Evolutionary conservation across 345 rosid species (phyloP).

Genomic region (Populus ilicifolia): DNA sequence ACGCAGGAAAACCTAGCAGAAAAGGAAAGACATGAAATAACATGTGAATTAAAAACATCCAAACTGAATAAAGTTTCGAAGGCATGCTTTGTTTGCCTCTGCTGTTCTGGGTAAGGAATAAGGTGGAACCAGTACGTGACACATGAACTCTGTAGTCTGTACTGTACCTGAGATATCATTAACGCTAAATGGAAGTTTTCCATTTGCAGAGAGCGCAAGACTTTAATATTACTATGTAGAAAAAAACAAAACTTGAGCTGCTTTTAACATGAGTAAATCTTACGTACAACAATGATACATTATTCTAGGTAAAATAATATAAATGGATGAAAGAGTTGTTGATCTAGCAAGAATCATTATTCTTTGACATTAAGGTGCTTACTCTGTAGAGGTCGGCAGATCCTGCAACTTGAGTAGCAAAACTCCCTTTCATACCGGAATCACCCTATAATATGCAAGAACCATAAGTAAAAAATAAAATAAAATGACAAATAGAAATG

Average conservation of each 20-base stretch:
- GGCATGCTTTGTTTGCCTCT: not conserved
- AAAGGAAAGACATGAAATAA: not conserved
- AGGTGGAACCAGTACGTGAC: not conserved
- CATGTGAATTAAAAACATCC: not conserved
- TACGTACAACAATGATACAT: not conserved
- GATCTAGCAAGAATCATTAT: not conserved
- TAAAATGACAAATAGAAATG: not conserved
- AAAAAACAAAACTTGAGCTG: conserved; percentile 4
- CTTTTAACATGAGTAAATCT: not conserved
- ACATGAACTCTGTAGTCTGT: not conserved
- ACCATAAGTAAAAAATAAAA: not conserved
- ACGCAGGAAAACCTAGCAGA: not conserved
- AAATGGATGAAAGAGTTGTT: not conserved
- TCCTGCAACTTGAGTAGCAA: conserved; percentile 86
- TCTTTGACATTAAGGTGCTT: conserved; percentile 19
- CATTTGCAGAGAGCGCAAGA: conserved; percentile 80
- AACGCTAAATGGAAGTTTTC: conserved; percentile 86
- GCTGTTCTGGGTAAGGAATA: not conserved
- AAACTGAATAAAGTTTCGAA: not conserved
- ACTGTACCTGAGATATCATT: conserved; percentile 80
- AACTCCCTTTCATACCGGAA: conserved; percentile 81
- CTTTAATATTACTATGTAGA: conserved; percentile 32
- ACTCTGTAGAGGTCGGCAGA: conserved; percentile 83
- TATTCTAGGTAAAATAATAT: not conserved
- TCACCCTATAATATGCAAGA: conserved; percentile 57